These are phyloP conservation scores for Punica granatum DNA, from an alignment of 345 rosid genomes.

Conservation along the genomic window DNA sequence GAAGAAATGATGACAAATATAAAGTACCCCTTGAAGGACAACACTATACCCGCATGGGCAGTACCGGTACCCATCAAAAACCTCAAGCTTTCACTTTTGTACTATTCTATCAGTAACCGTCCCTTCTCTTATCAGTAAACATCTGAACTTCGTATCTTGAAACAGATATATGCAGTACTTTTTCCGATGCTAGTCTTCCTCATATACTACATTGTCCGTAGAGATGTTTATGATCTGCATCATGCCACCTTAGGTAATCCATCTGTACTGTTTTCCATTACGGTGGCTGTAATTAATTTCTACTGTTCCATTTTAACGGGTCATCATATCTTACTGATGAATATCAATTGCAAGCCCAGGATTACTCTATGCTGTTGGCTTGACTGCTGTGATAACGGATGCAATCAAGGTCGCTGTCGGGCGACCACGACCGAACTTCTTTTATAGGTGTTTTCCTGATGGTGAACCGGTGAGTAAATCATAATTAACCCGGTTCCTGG, in stretches of 20 bases:
- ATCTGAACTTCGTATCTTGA: neutral
- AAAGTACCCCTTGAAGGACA: conserved; percentile 42
- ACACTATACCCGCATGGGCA: conserved; percentile 58
- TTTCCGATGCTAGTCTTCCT: conserved; percentile 34
- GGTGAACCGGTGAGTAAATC: conserved; percentile 33
- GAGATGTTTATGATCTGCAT: conserved; percentile 56
- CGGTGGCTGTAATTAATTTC: neutral
- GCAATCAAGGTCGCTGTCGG: conserved; percentile 59
- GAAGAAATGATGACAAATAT: conserved; percentile 53
- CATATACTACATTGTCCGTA: conserved; percentile 29
- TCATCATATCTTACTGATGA: neutral
- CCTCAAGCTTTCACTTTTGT: neutral
- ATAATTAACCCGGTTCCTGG: neutral
- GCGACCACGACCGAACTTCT: conserved; percentile 62
- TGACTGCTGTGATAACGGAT: conserved; percentile 58
- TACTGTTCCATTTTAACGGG: neutral
- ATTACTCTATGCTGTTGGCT: conserved; percentile 32
- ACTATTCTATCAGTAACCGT: neutral
- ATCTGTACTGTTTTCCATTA: conserved; percentile 1
- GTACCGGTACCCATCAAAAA: conserved; percentile 34
- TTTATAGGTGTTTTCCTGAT: conserved; percentile 52
- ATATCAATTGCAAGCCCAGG: conserved; percentile 25
- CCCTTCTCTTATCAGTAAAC: neutral
- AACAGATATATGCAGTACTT: conserved; percentile 31
- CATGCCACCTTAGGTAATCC: conserved; percentile 44